Base-by-base conservation (phyloP, 345 rosid genomes). In the Brassica carinata region DNA sequence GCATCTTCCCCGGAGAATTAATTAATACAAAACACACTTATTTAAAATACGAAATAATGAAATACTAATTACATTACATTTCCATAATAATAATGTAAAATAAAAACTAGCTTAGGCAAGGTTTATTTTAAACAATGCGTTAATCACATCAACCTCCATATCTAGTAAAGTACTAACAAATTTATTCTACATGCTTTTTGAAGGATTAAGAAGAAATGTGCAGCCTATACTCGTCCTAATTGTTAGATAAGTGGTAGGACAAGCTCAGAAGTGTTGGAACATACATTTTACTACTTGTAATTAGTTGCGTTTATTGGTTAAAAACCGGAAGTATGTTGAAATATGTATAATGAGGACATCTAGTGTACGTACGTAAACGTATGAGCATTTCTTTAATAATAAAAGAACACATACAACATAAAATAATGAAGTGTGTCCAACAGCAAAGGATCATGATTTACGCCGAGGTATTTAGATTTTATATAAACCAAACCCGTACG, bases 401-500 rank as follows among this genome's bases (percentile, higher is more conserved):
- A 40, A 43, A 43, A 43, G 3, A 43, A 43, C 51, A 45, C 5
- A 48, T 14, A 48, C 17, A 5, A 36, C 7, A 7, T 18, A 48
- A 69, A 61, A 11, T 19, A 19, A 58, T 58, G 64, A 64, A 5
- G 53, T 40, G 69, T 79, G 15, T 73, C 38, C 67, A 73, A 79
- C 78, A 58, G 74, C 59, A 74, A 62, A 33, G 8, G n/a, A 68
- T 15, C 83, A 80, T 69, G 75, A 19, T 26, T 61, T 62, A 51
- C 75, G 79, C 76, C 79, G 15, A 75, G 31, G 63, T 3, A 26
- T 34, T 15, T 59, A 27, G 66, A 51, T 19, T 23, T 30, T 79
- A 58, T 31, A 59, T 17, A 66, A 69, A 74, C 67, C 75, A 23
- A 11, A 18, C 67, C 62, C 82, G 51, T 79, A 79, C 68, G 36